Evolutionary conservation across 805 yeast species (phyloP).

Genomic region (Pichia occidentalis): DNA sequence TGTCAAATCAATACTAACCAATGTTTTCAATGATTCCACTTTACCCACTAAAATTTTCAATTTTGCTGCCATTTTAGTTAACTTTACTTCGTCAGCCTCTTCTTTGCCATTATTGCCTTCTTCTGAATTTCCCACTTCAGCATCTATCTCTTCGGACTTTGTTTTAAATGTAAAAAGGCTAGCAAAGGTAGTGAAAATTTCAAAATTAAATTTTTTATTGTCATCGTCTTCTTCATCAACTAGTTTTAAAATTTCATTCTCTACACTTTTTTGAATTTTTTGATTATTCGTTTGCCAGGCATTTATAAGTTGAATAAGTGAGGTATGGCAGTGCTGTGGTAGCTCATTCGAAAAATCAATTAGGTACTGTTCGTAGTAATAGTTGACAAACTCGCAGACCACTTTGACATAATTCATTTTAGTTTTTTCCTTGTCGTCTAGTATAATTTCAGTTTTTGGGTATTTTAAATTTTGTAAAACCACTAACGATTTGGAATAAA

Average conservation of each 20-base stretch:
- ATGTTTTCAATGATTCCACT: constrained; percentile 65
- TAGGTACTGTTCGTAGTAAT: constrained; percentile 31
- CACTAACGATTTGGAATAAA: constrained; percentile 24
- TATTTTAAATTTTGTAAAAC: constrained; percentile 22
- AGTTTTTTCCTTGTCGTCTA: constrained; percentile 7
- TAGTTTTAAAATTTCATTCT: constrained; percentile 32
- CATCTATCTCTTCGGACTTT: constrained; percentile 18
- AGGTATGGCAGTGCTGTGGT: constrained; percentile 29
- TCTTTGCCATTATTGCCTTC: constrained; percentile 20
- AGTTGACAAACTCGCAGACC: constrained; percentile 28
- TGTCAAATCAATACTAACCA: constrained; percentile 76
- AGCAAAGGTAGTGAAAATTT: constrained; percentile 56
- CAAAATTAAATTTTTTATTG: constrained; percentile 31
- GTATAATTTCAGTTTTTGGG: constrained; percentile 20
- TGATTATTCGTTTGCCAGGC: constrained; percentile 34
- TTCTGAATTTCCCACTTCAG: constrained; percentile 25
- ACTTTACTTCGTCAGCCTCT: constrained; percentile 17
- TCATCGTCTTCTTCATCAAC: constrained; percentile 28
- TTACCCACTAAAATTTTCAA: constrained; percentile 71
- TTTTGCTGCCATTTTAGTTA: constrained; percentile 71
- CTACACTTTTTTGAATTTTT: constrained; percentile 34
- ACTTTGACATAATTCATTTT: constrained; percentile 28
- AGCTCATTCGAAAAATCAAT: constrained; percentile 29
- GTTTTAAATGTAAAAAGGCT: constrained; percentile 46
- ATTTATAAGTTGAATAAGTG: constrained; percentile 27